Percentiles rank a stretch among this genome's conserved stretches.
These are phyloP conservation scores for Clonostachys rhizophaga DNA, from an alignment of 2,329 filamentous ascomycete species.

Conservation along the genomic window DNA sequence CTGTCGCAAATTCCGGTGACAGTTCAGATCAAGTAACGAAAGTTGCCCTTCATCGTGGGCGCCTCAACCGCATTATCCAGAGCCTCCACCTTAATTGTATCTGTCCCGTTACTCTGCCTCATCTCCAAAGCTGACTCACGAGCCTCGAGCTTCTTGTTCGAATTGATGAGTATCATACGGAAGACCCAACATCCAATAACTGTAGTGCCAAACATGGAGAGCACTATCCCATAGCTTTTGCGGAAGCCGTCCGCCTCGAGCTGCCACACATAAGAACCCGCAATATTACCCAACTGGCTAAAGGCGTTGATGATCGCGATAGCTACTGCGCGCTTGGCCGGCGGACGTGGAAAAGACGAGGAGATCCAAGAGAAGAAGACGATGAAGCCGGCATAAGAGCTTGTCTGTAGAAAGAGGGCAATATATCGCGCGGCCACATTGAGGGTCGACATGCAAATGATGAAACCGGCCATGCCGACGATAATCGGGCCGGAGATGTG, in stretches of 20 bases:
- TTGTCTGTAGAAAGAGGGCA: conserved; percentile 55
- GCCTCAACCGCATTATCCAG: conserved; percentile 5
- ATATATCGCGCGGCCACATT: conserved; percentile 54
- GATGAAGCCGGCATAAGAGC: conserved; percentile 48
- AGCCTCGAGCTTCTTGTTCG: conserved; percentile 41
- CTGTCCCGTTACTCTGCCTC: conserved; percentile 26
- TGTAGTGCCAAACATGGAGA: conserved; percentile 58
- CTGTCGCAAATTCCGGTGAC: no score
- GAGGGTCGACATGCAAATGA: conserved; percentile 54
- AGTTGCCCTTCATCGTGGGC: not conserved
- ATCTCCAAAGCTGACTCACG: conserved; percentile 31
- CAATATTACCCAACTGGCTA: conserved; percentile 52
- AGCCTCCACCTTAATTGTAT: conserved; percentile 27
- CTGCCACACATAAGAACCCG: conserved; percentile 59
- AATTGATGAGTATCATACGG: conserved; percentile 34
- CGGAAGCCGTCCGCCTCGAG: conserved; percentile 55
- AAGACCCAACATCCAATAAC: conserved; percentile 45
- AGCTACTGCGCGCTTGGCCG: conserved; percentile 57
- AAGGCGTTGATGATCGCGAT: conserved; percentile 57
- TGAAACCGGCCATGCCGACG: conserved; percentile 48
- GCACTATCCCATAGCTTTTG: conserved; percentile 60
- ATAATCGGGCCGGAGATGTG: conserved; percentile 51
- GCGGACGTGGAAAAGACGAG: conserved; percentile 51
- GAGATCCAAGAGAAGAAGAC: conserved; percentile 55
- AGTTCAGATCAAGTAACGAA: not conserved